These are phyloP conservation scores for Diplodia seriata DNA, from an alignment of 2,329 filamentous ascomycete species.

Conservation along the genomic window DNA sequence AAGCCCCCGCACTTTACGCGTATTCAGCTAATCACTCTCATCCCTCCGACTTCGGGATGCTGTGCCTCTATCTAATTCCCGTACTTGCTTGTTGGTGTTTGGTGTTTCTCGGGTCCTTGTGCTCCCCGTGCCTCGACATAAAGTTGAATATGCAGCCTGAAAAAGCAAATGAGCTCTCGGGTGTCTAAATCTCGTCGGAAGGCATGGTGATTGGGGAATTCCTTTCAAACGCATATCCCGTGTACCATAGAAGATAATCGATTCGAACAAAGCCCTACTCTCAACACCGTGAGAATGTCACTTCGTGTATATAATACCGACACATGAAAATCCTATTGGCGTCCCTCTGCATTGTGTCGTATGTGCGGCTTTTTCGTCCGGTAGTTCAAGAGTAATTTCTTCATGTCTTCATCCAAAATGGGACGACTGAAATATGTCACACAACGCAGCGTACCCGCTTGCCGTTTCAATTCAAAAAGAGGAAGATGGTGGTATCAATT, in stretches of 20 bases:
- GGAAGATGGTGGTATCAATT: constrained; percentile 17
- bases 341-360: too few species aligned
- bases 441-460: not conserved
- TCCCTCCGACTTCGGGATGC: not conserved
- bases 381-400: too few species aligned
- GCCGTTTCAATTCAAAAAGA: not conserved
- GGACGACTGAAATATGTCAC: not conserved
- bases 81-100: not conserved
- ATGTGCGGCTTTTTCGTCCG: too few species aligned
- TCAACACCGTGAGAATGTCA: too few species aligned
- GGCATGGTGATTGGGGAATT: not conserved
- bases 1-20: not conserved
- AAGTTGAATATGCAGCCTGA: not conserved
- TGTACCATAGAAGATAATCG: too few species aligned
- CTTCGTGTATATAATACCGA: too few species aligned
- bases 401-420: too few species aligned
- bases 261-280: too few species aligned
- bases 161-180: not conserved
- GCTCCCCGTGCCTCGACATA: not conserved
- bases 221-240: too few species aligned
- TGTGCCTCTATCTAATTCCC: not conserved
- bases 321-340: too few species aligned
- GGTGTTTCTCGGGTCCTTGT: not conserved
- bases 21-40: not conserved
- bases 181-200: not conserved